Evolutionary conservation across 305 asterid genomes (phyloP), one percentile per base, ranked within the genome.

Genomic region (Stenogyne calaminthoides): DNA sequence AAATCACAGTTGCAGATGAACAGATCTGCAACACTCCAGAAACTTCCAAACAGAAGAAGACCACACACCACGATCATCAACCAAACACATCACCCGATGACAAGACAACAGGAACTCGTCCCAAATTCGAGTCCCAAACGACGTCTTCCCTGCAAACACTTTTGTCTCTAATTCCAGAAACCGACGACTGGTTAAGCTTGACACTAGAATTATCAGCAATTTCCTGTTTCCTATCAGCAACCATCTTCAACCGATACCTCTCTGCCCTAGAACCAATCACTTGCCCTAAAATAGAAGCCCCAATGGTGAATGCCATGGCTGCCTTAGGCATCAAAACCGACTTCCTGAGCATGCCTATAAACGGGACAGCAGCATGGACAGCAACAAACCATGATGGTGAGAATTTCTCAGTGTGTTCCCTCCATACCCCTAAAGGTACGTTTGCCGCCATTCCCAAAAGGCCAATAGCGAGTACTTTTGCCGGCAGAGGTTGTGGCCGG

Each of bases 191-290:
- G 36, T 42, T 64, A 0, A 78, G 70, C 68, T 64, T 67, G 5
- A 62, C 51, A n/a, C 42, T 60, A 9, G 83, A 71, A 60, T 64
- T 40, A 72, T 72, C 85, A 25, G 64, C 49, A 3, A 60, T 73
- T 58, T 69, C 74, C 57, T 37, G 59, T 64, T 83, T 71, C 54
- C 54, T 73, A n/a, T 73, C 78, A 47, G 82, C 86, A 70, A 75
- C 57, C 5, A 87, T 65, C 80, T 86, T 86, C 68, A 91, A 81
- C 15, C 97, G 86, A 70, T 85, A 71, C 71, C 96, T 84, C 83
- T 91, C 97, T 1, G 97, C 97, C 74, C 97, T 78, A 1, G 97
- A 89, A 70, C 97, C 97, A n/a, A 91, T 88, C 9, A 88, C 90
- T 86, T 91, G 97, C 49, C 97, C 97, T 19, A 91, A 73, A 67